Percentiles rank a stretch among this genome's conserved stretches.
These are phyloP conservation scores for Candida glaebosa DNA, from an alignment of 805 yeast species.

Conservation along the genomic window DNA sequence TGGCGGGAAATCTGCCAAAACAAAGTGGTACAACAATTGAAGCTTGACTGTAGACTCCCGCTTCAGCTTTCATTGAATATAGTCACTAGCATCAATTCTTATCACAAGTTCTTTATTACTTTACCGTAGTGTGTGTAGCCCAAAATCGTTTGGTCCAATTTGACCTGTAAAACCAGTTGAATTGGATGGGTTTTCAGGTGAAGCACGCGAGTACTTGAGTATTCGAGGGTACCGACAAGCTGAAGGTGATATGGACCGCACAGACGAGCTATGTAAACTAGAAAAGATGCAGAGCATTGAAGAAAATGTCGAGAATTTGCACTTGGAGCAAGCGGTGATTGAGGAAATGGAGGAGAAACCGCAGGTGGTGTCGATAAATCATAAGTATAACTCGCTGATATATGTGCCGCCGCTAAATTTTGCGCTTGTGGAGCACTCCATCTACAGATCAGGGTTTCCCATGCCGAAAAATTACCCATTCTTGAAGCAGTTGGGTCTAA, in stretches of 20 bases:
- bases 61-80: no score
- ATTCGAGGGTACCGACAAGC: background rate
- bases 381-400: slow-evolving; percentile 5
- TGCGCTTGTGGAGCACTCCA: slow-evolving; percentile 79
- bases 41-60: no score
- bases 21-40: background rate
- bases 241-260: background rate
- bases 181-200: background rate
- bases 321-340: background rate
- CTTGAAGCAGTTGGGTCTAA: slow-evolving; percentile 61
- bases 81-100: no score
- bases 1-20: background rate
- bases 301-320: background rate
- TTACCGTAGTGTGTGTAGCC: no score
- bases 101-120: no score
- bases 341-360: background rate
- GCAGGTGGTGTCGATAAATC: background rate
- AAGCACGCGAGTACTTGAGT: background rate
- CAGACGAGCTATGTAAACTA: background rate
- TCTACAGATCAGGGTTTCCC: slow-evolving; percentile 93
- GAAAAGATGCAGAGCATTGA: no score
- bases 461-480: slow-evolving; percentile 83
- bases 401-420: slow-evolving; percentile 89
- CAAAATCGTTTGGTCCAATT: no score
- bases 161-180: background rate